Conservation (phyloP, 2,329 filamentous ascomycete genomes). For the Fusarium sp. region DNA sequence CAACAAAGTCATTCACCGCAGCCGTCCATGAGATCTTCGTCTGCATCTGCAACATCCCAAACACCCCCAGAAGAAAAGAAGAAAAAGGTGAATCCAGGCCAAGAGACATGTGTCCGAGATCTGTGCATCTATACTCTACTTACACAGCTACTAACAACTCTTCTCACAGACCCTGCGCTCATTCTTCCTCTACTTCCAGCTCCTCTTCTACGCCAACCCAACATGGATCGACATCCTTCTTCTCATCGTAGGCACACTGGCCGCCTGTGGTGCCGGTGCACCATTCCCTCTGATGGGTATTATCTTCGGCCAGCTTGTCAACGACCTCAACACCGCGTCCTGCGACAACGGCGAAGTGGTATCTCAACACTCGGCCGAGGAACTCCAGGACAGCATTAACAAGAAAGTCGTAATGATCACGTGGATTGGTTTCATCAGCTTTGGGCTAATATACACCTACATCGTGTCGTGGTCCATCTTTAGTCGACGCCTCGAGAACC, state of each 20-base stretch:
- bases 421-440: constrained; percentile 71
- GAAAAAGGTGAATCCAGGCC: constrained; percentile 20
- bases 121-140: background rate
- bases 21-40: constrained; percentile 24
- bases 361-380: constrained; percentile 39
- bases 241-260: constrained; percentile 54
- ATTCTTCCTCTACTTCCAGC: constrained; percentile 56
- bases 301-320: constrained; percentile 71
- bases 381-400: constrained; percentile 60
- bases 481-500: constrained; percentile 71
- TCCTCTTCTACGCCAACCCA: constrained; percentile 59
- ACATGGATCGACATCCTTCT: constrained; percentile 57
- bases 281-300: constrained; percentile 73
- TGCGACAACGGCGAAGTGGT: constrained; percentile 54
- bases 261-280: constrained; percentile 67
- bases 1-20: constrained; percentile 18
- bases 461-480: constrained; percentile 72
- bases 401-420: constrained; percentile 69
- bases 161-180: constrained; percentile 29
- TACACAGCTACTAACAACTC: constrained; percentile 13
- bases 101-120: too few relatives aligned
- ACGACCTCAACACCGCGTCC: constrained; percentile 68
- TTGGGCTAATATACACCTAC: constrained; percentile 72
- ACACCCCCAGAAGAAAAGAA: constrained; percentile 2
- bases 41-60: constrained; percentile 21